Evolutionary conservation across 768 basidiomycete species (phyloP).

Genomic region (Holtermannia corniformis): DNA sequence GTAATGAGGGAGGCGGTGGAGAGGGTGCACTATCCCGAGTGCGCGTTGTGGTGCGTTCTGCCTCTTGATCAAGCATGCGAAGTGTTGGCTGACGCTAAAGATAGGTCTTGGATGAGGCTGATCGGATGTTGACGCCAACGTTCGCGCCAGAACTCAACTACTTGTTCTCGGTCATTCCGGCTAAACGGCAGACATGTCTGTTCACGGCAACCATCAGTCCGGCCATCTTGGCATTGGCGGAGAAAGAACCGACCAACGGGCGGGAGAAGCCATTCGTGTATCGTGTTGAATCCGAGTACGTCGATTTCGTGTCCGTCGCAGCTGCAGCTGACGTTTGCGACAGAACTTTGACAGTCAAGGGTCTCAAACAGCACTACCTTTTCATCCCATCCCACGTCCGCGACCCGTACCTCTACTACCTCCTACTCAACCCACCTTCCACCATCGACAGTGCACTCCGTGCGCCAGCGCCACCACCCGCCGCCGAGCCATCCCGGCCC

Average conservation of each 20-base stretch:
- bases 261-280: slow-evolving; percentile 83
- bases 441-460: slow-evolving; percentile 59
- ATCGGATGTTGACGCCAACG: slow-evolving; percentile 76
- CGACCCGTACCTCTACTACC: slow-evolving; percentile 79
- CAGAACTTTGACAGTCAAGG: slow-evolving; percentile 82
- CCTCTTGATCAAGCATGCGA: not conserved
- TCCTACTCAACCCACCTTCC: slow-evolving; percentile 81
- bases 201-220: slow-evolving; percentile 93
- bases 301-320: slow-evolving; percentile 7
- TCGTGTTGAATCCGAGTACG: slow-evolving; percentile 63
- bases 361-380: slow-evolving; percentile 76
- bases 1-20: slow-evolving; percentile 49
- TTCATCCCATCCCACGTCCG: slow-evolving; percentile 91
- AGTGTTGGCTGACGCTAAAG: not conserved
- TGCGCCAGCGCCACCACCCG: slow-evolving; percentile 20
- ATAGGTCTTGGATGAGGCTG: slow-evolving; percentile 93
- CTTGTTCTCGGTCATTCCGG: slow-evolving; percentile 66
- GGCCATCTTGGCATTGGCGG: slow-evolving; percentile 67
- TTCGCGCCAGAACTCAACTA: slow-evolving; percentile 76
- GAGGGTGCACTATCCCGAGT: slow-evolving; percentile 79
- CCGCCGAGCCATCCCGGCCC: not conserved
- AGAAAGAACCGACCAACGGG: slow-evolving; percentile 63
- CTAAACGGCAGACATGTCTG: slow-evolving; percentile 84
- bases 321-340: not conserved
- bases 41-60: slow-evolving; percentile 62